Base-by-base conservation (phyloP, 768 basidiomycete genomes). In the Calocybe cyanea region DNA sequence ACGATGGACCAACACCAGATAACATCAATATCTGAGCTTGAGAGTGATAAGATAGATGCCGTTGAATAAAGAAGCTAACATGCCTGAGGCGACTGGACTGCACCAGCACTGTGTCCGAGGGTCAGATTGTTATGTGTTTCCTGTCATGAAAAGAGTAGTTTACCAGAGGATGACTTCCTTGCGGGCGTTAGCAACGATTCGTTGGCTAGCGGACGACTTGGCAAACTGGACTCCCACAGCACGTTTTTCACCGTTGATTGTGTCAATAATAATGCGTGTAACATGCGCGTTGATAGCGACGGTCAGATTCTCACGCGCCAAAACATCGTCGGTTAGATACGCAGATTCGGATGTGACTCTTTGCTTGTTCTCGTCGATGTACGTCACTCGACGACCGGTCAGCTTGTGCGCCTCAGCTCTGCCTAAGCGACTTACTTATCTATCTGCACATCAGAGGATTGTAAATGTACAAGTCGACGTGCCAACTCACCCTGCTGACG, bases 1-100 rank as follows among this genome's bases (percentile, higher is more conserved):
- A 67, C 1, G 72, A 70, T 28, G 87, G 85, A 2, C 90, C 91
- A 38, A 93, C 66, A 9, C 91, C 91, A 30, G 85, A 87, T 14
- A 87, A 70, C 72, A 85, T 73, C 11, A 87, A 70, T 41, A 87
- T 75, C 68, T 85, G 64, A 17, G n/a, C 20, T 15, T 8, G n/a
- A 30, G 18, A n/a, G 28, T 6, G 34, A 3, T 8, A 30, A 18
- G 35, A 13, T 8, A 14, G 2, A 10, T 7, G 13, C 23, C 1
- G 23, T 9, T 19, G 8, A 11, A 14, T 10, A 34, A 7, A 30
- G 3, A 43, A 21, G 25, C 38, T n/a, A 9, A 50, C 63, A 39
- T 41, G 70, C 73, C 13, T 78, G 77, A 1, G 82, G 81, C 11
- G 78, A 75, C 47, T 83, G 78, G 5, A 84, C 60, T 2, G 83